Evolutionary conservation across 2,329 filamentous ascomycete genomes (phyloP).

Genomic region (Atkinsonella texensis): DNA sequence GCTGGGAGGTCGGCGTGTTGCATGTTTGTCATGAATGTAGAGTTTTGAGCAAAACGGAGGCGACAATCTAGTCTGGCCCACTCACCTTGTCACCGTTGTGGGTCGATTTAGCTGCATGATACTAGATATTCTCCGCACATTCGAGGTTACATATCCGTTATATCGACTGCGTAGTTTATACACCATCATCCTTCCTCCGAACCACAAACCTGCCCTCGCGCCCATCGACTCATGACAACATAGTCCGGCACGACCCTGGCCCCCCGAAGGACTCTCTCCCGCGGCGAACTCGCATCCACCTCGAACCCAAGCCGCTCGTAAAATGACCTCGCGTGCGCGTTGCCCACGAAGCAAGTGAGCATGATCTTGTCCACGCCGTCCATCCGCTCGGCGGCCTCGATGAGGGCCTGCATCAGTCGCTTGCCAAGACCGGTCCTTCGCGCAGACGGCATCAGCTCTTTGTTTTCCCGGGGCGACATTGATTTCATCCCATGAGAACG

Average conservation of each 20-base stretch:
- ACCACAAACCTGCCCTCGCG: too few species aligned
- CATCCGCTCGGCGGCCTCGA: constrained; percentile 39
- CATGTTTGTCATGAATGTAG: too few species aligned
- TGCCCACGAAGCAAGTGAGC: constrained; percentile 60
- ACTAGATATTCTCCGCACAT: too few species aligned
- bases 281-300: constrained; percentile 43
- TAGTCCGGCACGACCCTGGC: constrained; percentile 46
- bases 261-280: constrained; percentile 37
- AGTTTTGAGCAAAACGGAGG: too few species aligned
- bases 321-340: constrained; percentile 43
- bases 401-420: constrained; percentile 45
- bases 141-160: too few species aligned
- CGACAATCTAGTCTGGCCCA: too few species aligned
- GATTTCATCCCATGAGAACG: neutral
- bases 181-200: neutral
- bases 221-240: constrained; percentile 43
- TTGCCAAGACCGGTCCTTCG: constrained; percentile 51
- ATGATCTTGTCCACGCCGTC: constrained; percentile 52
- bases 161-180: too few species aligned
- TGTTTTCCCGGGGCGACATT: neutral
- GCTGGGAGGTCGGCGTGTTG: too few species aligned
- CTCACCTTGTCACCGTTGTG: too few species aligned
- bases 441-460: neutral
- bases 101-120: too few species aligned
- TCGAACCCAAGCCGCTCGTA: constrained; percentile 49